These are phyloP conservation scores for Rutstroemia sp. DNA, from an alignment of 2,329 filamentous ascomycete species.

Conservation along the genomic window DNA sequence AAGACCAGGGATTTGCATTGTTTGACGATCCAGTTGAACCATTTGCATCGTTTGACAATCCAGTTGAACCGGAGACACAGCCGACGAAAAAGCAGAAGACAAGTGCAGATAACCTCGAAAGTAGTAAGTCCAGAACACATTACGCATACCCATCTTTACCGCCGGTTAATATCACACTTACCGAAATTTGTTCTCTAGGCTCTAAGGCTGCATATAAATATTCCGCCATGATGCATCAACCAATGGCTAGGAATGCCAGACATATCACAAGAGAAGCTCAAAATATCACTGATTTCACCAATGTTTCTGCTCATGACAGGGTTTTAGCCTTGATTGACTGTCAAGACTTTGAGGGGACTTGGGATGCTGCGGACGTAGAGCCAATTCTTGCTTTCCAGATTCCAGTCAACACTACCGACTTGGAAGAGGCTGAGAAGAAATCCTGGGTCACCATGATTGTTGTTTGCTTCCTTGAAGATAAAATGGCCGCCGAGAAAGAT, in stretches of 20 bases:
- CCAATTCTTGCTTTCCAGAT: slow-evolving; percentile 12
- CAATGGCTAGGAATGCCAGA: neutral
- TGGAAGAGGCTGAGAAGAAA: slow-evolving; percentile 1
- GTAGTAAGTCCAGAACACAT: no score
- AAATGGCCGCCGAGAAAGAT: slow-evolving; percentile 39
- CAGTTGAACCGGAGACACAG: no score
- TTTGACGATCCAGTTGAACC: no score
- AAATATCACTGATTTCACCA: neutral
- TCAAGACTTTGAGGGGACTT: slow-evolving; percentile 50
- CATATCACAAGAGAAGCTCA: neutral
- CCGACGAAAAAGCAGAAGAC: no score
- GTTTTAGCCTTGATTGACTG: slow-evolving; percentile 42
- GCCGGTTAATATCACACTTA: no score
- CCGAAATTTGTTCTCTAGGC: no score
- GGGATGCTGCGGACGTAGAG: slow-evolving; percentile 28
- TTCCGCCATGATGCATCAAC: no score
- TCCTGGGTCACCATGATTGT: slow-evolving; percentile 28
- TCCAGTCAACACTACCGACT: slow-evolving; percentile 1
- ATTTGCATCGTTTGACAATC: no score
- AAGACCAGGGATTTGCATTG: no score
- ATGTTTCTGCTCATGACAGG: slow-evolving; percentile 12
- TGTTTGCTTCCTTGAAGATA: slow-evolving; percentile 41
- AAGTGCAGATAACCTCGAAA: no score
- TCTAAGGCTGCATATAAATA: no score
- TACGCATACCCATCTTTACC: no score